A percentile compares a stretch with the other conserved stretches of the same genome.
Evolutionary conservation across 257 asterid genomes (phyloP).

Genomic region (Ilex asprella): DNA sequence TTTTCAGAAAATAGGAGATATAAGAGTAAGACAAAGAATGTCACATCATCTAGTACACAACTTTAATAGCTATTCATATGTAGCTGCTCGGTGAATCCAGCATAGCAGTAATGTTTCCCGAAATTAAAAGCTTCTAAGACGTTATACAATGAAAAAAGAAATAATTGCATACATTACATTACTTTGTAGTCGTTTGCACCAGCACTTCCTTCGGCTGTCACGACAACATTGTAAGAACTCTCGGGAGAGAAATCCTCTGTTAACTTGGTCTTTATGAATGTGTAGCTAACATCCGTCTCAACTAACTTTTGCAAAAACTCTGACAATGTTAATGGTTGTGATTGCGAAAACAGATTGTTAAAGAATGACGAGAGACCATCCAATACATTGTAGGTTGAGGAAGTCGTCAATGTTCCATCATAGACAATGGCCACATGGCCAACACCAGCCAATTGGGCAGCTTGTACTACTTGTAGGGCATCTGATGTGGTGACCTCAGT

Average conservation of each 20-base stretch:
- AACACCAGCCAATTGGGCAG: conserved; percentile 80
- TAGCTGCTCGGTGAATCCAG: background rate
- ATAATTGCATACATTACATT: conserved; percentile 91
- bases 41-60: background rate
- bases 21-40: background rate
- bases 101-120: background rate
- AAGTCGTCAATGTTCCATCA: conserved; percentile 37
- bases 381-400: conserved; percentile 62
- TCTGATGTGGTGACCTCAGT: conserved; percentile 53
- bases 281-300: conserved; percentile 68
- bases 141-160: conserved; percentile 23
- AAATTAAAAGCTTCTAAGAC: conserved; percentile 11
- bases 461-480: conserved; percentile 74
- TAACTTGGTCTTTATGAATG: conserved; percentile 64
- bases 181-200: conserved; percentile 75
- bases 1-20: background rate
- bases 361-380: conserved; percentile 85
- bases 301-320: conserved; percentile 67
- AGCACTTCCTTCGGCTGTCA: conserved; percentile 67
- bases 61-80: background rate
- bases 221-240: conserved; percentile 64
- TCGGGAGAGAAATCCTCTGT: conserved; percentile 77
- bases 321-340: conserved; percentile 53
- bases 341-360: conserved; percentile 56
- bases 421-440: conserved; percentile 77